Conservation (phyloP, 2,329 filamentous ascomycete species). For the Fusarium fujikuroi region DNA sequence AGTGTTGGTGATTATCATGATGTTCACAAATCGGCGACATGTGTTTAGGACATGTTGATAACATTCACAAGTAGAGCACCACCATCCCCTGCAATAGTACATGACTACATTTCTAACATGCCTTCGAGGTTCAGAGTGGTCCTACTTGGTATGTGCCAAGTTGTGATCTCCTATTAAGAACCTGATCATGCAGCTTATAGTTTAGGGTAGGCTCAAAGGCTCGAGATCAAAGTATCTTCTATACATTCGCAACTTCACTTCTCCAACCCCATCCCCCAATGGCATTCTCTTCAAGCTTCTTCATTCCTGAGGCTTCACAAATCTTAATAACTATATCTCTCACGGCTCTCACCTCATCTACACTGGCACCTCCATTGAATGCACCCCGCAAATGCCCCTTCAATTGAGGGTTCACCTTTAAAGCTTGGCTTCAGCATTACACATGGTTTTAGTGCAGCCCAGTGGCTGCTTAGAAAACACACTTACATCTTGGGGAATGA, state of each 20-base stretch:
- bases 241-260: constrained; percentile 42
- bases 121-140: neutral
- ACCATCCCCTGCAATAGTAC: neutral
- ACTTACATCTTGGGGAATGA: constrained; percentile 45
- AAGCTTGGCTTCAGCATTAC: constrained; percentile 1
- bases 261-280: constrained; percentile 44
- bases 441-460: neutral
- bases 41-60: neutral
- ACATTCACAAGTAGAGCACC: neutral
- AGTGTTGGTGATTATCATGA: neutral
- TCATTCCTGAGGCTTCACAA: constrained; percentile 44
- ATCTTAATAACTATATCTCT: constrained; percentile 41
- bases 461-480: neutral
- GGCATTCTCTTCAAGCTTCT: constrained; percentile 23
- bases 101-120: neutral
- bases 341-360: constrained; percentile 43
- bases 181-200: neutral
- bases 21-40: neutral
- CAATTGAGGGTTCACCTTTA: constrained; percentile 43
- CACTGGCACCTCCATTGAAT: constrained; percentile 41
- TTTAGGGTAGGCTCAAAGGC: constrained; percentile 4
- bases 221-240: neutral
- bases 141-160: neutral
- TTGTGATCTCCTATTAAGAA: neutral
- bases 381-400: constrained; percentile 43